These are phyloP conservation scores for Besnoitia besnoiti DNA, from an alignment of 169 alveolate genomes.

Conservation along the genomic window DNA sequence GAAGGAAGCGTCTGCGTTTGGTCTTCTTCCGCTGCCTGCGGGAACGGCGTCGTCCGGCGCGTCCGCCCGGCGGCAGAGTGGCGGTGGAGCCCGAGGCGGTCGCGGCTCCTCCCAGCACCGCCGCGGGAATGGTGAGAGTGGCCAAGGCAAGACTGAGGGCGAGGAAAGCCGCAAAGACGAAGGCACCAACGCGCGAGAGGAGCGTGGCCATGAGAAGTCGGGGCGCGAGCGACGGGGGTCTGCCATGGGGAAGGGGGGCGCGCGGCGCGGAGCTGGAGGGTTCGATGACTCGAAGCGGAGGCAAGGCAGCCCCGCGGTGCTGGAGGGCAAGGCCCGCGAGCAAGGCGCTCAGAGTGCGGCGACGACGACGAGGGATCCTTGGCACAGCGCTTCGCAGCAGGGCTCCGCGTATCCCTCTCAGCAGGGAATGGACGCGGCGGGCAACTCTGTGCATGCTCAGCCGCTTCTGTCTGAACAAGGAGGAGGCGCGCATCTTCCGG, in stretches of 20 bases:
- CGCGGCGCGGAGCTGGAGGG: background rate
- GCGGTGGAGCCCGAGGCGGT: background rate
- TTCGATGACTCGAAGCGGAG: background rate
- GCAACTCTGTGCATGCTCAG: background rate
- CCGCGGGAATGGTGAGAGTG: background rate
- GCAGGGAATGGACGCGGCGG: background rate
- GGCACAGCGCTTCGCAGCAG: conserved; percentile 49
- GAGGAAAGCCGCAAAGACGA: background rate
- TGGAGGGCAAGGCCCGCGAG: background rate
- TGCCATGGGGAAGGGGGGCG: background rate
- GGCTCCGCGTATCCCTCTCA: background rate
- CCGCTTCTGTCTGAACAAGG: no score
- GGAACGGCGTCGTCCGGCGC: no score
- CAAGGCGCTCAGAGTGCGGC: conserved; percentile 15
- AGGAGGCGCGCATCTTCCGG: no score
- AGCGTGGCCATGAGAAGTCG: background rate
- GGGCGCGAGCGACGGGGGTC: conserved; percentile 36
- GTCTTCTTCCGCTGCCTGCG: conserved; percentile 19
- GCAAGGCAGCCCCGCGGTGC: background rate
- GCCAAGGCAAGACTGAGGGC: background rate
- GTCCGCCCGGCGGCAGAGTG: no score
- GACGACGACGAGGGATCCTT: conserved; percentile 31
- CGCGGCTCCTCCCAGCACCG: background rate
- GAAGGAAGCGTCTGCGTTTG: background rate
- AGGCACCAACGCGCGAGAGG: background rate